Percentiles rank a stretch among this genome's conserved stretches.
These are phyloP conservation scores for Sanghuangporus sanghuang DNA, from an alignment of 1,284 basidiomycete genomes.

Conservation along the genomic window DNA sequence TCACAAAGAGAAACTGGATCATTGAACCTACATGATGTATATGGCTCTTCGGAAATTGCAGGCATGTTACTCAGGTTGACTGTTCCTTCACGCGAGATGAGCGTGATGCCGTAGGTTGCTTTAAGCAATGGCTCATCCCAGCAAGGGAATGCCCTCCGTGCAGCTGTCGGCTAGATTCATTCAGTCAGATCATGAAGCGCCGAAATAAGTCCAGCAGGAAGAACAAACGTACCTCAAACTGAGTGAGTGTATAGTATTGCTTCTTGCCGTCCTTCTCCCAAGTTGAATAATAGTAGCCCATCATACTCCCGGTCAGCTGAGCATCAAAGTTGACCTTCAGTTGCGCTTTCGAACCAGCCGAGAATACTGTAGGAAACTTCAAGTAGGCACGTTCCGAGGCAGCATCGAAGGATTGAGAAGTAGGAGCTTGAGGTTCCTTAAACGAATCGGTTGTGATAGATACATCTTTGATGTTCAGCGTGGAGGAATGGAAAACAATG, in stretches of 20 bases:
- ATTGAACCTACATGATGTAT: slow-evolving; percentile 21
- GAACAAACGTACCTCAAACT: slow-evolving; percentile 56
- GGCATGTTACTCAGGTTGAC: slow-evolving; percentile 88
- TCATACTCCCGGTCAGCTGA: slow-evolving; percentile 62
- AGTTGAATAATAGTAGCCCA: slow-evolving; percentile 65
- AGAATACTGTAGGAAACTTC: slow-evolving; percentile 47
- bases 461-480: slow-evolving; percentile 65
- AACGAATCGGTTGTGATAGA: slow-evolving; percentile 57
- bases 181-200: slow-evolving; percentile 21
- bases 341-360: slow-evolving; percentile 59
- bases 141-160: slow-evolving; percentile 78
- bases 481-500: slow-evolving; percentile 70
- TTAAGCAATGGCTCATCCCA: slow-evolving; percentile 96
- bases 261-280: slow-evolving; percentile 53
- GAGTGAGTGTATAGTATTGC: slow-evolving; percentile 74
- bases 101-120: slow-evolving; percentile 77
- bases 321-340: slow-evolving; percentile 61
- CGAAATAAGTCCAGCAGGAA: slow-evolving; percentile 11
- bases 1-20: not conserved
- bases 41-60: slow-evolving; percentile 48
- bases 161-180: slow-evolving; percentile 75
- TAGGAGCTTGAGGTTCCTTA: slow-evolving; percentile 46
- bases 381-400: slow-evolving; percentile 63
- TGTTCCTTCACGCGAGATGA: slow-evolving; percentile 79
- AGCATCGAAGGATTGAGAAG: slow-evolving; percentile 49